phyloP scores from a whole-genome alignment of 345 rosid species.

The Pistacia vera region DNA sequence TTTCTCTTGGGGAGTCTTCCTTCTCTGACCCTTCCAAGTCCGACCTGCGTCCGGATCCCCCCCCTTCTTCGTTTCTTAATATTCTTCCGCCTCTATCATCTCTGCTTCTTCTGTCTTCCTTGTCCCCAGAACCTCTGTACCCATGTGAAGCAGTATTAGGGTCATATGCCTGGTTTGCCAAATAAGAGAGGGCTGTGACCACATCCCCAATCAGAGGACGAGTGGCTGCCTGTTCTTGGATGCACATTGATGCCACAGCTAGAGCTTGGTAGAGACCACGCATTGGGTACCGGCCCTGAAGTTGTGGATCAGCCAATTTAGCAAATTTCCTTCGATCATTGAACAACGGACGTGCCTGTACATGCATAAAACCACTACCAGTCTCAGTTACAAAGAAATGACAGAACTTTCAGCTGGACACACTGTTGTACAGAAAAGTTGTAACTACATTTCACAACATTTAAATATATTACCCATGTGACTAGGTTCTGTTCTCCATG shows the following conservation, averaged over 20 bases:
- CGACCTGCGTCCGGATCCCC: conserved; percentile 71
- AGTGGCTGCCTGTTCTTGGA: conserved; percentile 94
- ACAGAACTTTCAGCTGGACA: not conserved
- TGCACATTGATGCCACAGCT: conserved; percentile 98
- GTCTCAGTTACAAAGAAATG: not conserved
- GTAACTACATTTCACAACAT: not conserved
- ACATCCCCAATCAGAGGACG: conserved; percentile 96
- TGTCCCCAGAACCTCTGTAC: conserved; percentile 41
- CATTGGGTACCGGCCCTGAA: conserved; percentile 81
- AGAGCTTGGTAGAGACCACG: conserved; percentile 94
- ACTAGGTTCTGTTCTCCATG: conserved; percentile 97
- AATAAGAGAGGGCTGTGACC: conserved; percentile 90
- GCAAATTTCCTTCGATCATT: conserved; percentile 79
- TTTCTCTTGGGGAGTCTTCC: conserved; percentile 89
- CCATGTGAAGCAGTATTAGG: conserved; percentile 42
- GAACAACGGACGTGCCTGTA: conserved; percentile 86
- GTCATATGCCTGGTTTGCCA: conserved; percentile 85
- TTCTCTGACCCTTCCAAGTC: conserved; percentile 84
- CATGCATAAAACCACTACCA: conserved; percentile 13
- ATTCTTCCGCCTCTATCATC: conserved; percentile 65
- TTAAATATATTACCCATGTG: conserved; percentile 66
- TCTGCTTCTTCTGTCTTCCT: conserved; percentile 55
- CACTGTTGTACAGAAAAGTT: not conserved
- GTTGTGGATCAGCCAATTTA: conserved; percentile 78
- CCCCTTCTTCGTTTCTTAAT: conserved; percentile 68